Base-by-base conservation (phyloP, 495 filamentous ascomycete species). In the Aspergillus bridgeri region DNA sequence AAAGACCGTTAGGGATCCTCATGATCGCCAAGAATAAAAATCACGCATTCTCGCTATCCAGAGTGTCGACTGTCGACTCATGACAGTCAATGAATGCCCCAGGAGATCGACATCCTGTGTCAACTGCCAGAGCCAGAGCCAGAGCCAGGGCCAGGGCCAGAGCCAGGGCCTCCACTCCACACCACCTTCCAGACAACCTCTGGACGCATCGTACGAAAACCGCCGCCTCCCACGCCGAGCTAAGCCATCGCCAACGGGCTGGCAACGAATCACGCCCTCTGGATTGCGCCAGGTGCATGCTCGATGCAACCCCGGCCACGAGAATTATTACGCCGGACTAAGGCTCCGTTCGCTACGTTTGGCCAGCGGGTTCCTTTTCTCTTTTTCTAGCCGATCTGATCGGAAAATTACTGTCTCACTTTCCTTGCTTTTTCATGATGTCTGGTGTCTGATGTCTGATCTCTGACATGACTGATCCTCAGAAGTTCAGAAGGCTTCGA, bases 1-100 rank as follows among this genome's bases (percentile, higher is more conserved):
- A 42, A 42, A 76, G 77, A 20, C 75, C 78, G 70, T 81, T 80
- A 50, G 77, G 75, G 58, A 74, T 79, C 61, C 79, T 80, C 54
- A 79, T 69, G 62, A 73, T 72, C 33, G 33, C 33, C 33, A 38
- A 38, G 33, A 8, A 15, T 2, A 15, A 38, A 38, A 15, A 38
- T 38, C 33, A 38, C 33, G 33, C 33, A 38, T 38, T 38, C 33
- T 27, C n/a, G n/a, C n/a, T n/a, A n/a, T n/a, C n/a, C n/a, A n/a
- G n/a, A n/a, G n/a, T n/a, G n/a, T n/a, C n/a, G n/a, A n/a, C n/a
- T n/a, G n/a, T n/a, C n/a, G n/a, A n/a, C n/a, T n/a, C n/a, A n/a
- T n/a, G n/a, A n/a, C n/a, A n/a, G n/a, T n/a, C n/a, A n/a, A n/a
- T n/a, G n/a, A n/a, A n/a, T n/a, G n/a, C n/a, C n/a, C n/a, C n/a